A percentile compares a stretch with the other conserved stretches of the same genome.
These are phyloP conservation scores for Seiridium cupressi DNA, from an alignment of 2,329 filamentous ascomycete genomes.

Conservation along the genomic window DNA sequence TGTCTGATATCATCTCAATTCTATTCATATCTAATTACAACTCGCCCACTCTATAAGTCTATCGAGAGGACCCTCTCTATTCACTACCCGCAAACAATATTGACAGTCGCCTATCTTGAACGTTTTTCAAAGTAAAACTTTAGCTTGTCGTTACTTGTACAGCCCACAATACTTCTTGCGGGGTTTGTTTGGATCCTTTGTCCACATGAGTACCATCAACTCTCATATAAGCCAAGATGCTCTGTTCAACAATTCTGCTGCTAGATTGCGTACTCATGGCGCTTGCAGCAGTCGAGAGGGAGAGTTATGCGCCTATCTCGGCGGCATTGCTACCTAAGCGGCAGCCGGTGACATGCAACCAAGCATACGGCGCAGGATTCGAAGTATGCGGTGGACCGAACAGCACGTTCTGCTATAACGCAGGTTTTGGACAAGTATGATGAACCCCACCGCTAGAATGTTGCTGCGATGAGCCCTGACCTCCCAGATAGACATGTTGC, in stretches of 20 bases:
- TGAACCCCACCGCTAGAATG: too few species aligned
- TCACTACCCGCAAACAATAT: too few species aligned
- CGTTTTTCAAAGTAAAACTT: too few species aligned
- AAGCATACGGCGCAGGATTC: conserved; percentile 31
- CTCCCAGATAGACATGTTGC: conserved; percentile 31
- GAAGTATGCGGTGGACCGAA: conserved; percentile 26
- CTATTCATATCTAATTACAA: too few species aligned
- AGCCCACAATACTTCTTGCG: neutral
- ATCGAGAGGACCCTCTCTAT: too few species aligned
- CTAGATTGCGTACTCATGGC: conserved; percentile 13
- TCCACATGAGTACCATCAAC: too few species aligned
- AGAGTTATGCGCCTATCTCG: conserved; percentile 18
- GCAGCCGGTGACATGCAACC: conserved; percentile 28
- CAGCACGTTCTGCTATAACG: conserved; percentile 33
- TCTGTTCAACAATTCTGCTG: conserved; percentile 16
- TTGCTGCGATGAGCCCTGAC: neutral
- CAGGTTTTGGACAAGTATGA: conserved; percentile 29
- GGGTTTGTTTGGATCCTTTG: neutral
- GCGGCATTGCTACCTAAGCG: conserved; percentile 12
- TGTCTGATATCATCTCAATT: too few species aligned
- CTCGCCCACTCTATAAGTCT: too few species aligned
- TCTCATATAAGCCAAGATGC: conserved; percentile 12
- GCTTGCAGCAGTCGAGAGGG: conserved; percentile 12
- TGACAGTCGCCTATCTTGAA: too few species aligned
- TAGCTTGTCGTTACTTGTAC: too few species aligned